Evolutionary conservation across 139 green algal genomes (phyloP).

Genomic region (Chlorella sp.): DNA sequence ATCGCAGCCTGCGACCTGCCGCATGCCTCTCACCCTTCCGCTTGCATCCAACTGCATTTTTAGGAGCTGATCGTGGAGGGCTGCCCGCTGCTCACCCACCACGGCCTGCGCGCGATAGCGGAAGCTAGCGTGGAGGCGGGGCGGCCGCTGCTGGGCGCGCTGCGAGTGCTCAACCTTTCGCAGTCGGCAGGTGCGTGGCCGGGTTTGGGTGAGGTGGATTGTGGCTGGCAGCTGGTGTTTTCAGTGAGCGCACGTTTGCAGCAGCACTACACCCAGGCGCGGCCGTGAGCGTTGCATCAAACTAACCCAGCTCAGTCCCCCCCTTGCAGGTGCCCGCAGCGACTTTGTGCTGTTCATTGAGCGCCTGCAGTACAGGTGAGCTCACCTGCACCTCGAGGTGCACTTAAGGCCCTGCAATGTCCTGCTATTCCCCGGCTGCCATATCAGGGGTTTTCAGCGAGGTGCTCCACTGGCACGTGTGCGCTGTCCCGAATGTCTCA

Average conservation of each 20-base stretch:
- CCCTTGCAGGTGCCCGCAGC: constrained; percentile 2
- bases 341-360: constrained; percentile 27
- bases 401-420: too few species aligned
- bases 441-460: too few species aligned
- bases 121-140: constrained; percentile 23
- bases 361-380: constrained; percentile 23
- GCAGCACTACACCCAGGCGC: neutral
- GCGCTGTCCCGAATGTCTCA: too few species aligned
- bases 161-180: constrained; percentile 18
- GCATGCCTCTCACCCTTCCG: neutral
- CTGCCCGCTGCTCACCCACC: constrained; percentile 36
- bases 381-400: too few species aligned
- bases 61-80: constrained; percentile 35
- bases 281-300: neutral
- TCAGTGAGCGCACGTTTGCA: neutral
- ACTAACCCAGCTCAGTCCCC: neutral
- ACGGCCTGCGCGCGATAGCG: constrained; percentile 1
- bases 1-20: too few species aligned
- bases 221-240: neutral
- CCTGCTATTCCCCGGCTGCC: too few species aligned
- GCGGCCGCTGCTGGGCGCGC: constrained; percentile 28
- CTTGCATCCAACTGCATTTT: neutral
- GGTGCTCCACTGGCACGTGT: too few species aligned
- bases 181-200: constrained; percentile 20
- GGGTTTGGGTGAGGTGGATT: neutral